Base-by-base conservation (phyloP, 2,329 filamentous ascomycete genomes). In the Cryphonectria radicalis region DNA sequence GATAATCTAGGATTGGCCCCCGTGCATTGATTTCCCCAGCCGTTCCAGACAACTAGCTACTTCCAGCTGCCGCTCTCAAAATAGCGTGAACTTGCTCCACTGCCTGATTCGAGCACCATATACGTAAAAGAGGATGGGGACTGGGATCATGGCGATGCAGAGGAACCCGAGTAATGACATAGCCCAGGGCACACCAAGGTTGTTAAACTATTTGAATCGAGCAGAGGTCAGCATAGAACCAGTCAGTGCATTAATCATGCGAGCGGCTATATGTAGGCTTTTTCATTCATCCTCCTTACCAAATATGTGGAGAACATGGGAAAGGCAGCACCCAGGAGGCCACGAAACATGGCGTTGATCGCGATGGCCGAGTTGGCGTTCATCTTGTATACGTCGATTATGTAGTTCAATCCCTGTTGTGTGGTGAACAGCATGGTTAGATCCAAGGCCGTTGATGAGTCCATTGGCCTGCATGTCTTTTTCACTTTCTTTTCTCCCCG, bases 351-450 rank as follows among this genome's bases (percentile, higher is more conserved):
- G 0, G 88, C 89, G 70, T 83, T 89, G 0, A 89, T 89, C 0
- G 89, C 89, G 1, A 89, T 84, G 0, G 86, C 90, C 32, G 82
- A 84, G 46, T 90, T 89, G 0, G 88, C 87, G 72, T 89, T 86
- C 50, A 82, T 78, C 0, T 84, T 81, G 76, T 86, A 91, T 0
- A 84, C 84, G 73, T 92, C 89, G 13, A 91, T 86, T 17, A 91
- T 81, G 75, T 91, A 92, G 14, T 78, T 77, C 37, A 76, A 76
- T 28, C 79, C 71, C 5, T 78, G 78, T 66, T 40, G 10, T 40
- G 37, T 40, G 37, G 37, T 7, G 11, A 80, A 74, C 69, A 76
- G 79, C 14, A 78, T 55, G 79, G 4, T 72, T 6, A 50, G 22
- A 7, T 50, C 1, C 46, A 19, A 50, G 22, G 19, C 17, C 46